A percentile compares a stretch with the other conserved stretches of the same genome.
These are phyloP conservation scores for Phoenix roebelenii DNA, from an alignment of 176 grass and related monocot genomes.

Conservation along the genomic window DNA sequence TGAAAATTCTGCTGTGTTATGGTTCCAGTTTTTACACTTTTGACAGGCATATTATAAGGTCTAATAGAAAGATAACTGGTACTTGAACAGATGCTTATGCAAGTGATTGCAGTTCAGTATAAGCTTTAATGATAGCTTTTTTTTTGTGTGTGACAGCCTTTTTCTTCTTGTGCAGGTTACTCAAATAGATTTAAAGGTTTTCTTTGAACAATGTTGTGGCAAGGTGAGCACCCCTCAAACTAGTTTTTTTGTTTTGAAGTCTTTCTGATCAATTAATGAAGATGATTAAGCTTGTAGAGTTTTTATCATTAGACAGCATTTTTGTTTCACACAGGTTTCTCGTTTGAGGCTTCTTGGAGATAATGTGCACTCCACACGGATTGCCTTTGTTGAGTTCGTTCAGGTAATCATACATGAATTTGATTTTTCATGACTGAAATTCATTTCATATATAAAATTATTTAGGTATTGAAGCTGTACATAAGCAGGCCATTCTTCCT, in stretches of 20 bases:
- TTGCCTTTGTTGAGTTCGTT: conserved; percentile 14
- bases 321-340: conserved; percentile 4
- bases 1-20: background rate
- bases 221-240: background rate
- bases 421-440: background rate
- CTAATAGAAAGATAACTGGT: background rate
- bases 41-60: too few species aligned
- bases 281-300: too few species aligned
- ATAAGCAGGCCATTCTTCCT: too few species aligned
- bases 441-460: too few species aligned
- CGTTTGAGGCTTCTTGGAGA: conserved; percentile 14
- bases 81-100: too few species aligned
- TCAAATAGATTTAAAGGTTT: conserved; percentile 8
- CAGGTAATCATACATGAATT: background rate
- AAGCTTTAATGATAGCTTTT: too few species aligned
- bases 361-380: conserved; percentile 9
- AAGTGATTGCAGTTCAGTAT: too few species aligned
- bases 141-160: too few species aligned
- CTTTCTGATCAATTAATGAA: too few species aligned
- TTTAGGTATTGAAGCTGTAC: too few species aligned
- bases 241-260: background rate
- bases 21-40: too few species aligned
- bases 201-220: conserved; percentile 15
- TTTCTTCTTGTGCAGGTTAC: background rate
- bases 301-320: too few species aligned